Conservation (phyloP, 306 rosid species). For the Herpetospermum pedunculosum region DNA sequence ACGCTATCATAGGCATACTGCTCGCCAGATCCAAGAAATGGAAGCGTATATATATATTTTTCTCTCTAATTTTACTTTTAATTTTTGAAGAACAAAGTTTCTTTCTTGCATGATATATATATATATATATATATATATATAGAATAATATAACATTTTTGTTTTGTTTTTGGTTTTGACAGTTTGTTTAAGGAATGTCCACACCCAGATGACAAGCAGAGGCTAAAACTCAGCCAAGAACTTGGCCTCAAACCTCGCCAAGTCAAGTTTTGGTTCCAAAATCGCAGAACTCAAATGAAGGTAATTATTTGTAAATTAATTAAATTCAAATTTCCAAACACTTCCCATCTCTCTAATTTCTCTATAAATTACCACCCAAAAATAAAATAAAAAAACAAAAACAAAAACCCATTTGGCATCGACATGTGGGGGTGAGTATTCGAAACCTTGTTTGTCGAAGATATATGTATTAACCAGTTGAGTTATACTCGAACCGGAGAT, state of each 20-base stretch:
- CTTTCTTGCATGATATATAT: no score
- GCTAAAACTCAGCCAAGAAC: slow-evolving; percentile 64
- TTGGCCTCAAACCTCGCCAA: slow-evolving; percentile 83
- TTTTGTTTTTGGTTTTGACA: slow-evolving; percentile 10
- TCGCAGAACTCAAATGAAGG: slow-evolving; percentile 96
- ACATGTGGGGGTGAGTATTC: no score
- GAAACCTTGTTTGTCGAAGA: no score
- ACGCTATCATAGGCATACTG: slow-evolving; percentile 88
- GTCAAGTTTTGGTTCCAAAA: slow-evolving; percentile 99
- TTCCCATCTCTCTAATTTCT: not conserved
- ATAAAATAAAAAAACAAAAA: no score
- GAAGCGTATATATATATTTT: slow-evolving; percentile 38
- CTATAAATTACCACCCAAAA: not conserved
- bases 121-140: no score
- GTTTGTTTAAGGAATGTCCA: slow-evolving; percentile 89
- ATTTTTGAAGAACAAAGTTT: not conserved
- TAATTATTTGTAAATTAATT: slow-evolving; percentile 11
- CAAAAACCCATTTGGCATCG: no score
- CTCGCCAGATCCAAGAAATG: slow-evolving; percentile 99
- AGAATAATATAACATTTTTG: no score
- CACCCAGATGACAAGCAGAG: slow-evolving; percentile 99
- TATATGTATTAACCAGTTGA: not conserved
- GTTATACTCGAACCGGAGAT: not conserved
- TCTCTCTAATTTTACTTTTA: not conserved
- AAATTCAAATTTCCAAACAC: not conserved